Conservation (phyloP, 139 green algal genomes). For the Pleodorina starrii region DNA sequence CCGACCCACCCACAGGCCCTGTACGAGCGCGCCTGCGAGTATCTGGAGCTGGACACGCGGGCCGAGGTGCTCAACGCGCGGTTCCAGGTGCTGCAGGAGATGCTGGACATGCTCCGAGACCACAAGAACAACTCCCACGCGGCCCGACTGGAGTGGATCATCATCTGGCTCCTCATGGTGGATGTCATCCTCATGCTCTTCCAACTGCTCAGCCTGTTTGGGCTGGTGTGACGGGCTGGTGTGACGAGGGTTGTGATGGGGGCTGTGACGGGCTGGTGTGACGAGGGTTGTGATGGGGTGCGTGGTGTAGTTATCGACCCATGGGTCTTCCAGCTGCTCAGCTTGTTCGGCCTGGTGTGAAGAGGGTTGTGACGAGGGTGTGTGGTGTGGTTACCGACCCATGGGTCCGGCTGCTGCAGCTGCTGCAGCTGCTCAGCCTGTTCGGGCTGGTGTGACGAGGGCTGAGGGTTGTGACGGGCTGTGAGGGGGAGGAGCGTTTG, state of each 20-base stretch:
- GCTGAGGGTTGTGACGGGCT: no score
- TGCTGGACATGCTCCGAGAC: constrained; percentile 86
- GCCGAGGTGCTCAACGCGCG: constrained; percentile 70
- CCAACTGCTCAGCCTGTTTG: constrained; percentile 63
- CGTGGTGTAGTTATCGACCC: no score
- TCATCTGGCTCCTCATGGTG: constrained; percentile 74
- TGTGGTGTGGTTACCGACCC: no score
- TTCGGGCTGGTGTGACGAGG: no score
- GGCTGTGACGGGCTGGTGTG: background rate
- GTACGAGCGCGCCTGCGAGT: constrained; percentile 85
- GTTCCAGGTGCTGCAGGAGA: constrained; percentile 83
- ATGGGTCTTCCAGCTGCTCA: no score
- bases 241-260: no score
- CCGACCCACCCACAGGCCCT: constrained; percentile 67
- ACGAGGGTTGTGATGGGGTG: no score
- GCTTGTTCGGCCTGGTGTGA: no score
- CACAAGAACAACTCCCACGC: constrained; percentile 78
- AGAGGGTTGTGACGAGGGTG: background rate
- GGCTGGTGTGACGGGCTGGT: constrained; percentile 21
- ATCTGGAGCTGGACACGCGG: constrained; percentile 73
- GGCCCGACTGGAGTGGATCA: constrained; percentile 82
- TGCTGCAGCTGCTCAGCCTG: no score
- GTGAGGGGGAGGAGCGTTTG: no score
- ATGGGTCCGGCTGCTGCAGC: no score
- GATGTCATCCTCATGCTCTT: constrained; percentile 62